Conservation (phyloP, 106 monocot genomes). For the Amphibolis antarctica region DNA sequence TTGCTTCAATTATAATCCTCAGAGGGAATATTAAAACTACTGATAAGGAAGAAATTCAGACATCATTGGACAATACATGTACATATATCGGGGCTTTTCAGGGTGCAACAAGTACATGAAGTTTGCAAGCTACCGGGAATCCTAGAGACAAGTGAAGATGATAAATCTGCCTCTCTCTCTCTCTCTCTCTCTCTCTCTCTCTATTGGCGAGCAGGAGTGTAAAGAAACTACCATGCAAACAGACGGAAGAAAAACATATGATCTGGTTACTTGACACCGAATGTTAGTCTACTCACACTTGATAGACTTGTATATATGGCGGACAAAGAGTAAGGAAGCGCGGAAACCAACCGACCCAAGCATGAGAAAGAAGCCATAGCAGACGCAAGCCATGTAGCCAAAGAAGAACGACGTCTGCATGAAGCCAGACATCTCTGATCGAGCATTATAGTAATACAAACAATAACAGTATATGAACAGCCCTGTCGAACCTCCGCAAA, state of each 20-base stretch:
- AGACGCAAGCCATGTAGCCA: conserved; percentile 11
- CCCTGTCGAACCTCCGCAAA: conserved; percentile 14
- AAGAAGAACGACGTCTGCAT: conserved; percentile 16
- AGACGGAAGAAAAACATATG: background rate
- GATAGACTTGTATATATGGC: conserved; percentile 11
- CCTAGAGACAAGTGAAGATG: too few relatives aligned
- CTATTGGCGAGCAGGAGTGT: too few relatives aligned
- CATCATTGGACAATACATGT: too few relatives aligned
- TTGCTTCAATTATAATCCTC: too few relatives aligned
- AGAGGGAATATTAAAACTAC: too few relatives aligned
- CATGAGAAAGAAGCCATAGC: conserved; percentile 13
- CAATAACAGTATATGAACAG: conserved; percentile 14
- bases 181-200: too few relatives aligned
- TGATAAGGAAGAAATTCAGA: too few relatives aligned
- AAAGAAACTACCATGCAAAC: too few relatives aligned
- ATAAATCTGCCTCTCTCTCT: too few relatives aligned
- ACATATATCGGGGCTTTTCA: too few relatives aligned
- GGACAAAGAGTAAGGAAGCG: conserved; percentile 7
- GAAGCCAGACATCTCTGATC: conserved; percentile 12
- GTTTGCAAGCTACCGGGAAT: too few relatives aligned
- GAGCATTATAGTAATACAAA: conserved; percentile 10
- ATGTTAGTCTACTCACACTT: conserved; percentile 7
- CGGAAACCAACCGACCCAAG: conserved; percentile 10
- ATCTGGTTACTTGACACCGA: background rate
- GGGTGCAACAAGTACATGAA: too few relatives aligned